Evolutionary conservation across 2,329 filamentous ascomycete species (phyloP), one percentile per base, ranked within the genome.

Genomic region (Diplodia scrobiculata): DNA sequence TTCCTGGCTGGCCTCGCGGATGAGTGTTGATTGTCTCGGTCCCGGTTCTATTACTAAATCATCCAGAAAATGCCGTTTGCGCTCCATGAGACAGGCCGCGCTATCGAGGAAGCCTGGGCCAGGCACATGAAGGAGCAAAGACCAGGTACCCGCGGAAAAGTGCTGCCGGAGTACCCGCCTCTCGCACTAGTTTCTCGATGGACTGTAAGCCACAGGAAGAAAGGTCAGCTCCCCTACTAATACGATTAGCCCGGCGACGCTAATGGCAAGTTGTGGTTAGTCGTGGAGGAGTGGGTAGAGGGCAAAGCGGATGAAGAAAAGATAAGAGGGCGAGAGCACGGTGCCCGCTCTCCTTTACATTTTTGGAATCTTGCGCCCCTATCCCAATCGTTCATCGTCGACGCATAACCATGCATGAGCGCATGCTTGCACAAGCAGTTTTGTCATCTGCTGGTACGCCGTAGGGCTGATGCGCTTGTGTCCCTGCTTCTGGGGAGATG

Each of bases 351-450:
- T 60, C 55, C 55, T 60, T 47, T 60, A 19, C 41, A 45, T n/a
- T 45, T 45, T 45, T 45, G 41, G 41, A 45, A 45, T 45, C 6
- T 3, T 45, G 41, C 7, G 29, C 55, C 55, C 55, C 55, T 60
- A 47, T 60, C 41, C 55, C 38, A 41, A 34, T 9, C 41, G 41
- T 45, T 19, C 41, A 45, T 45, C 41, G 41, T 11, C 34, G 21
- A 41, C 19, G 55, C 55, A 60, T 60, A 38, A 48, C 27, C 36
- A 32, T 60, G 55, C 55, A 60, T 60, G 38, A 47, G 29, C 45
- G 17, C 25, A 19, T 27, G 38, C 38, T 19, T 25, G 38, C 27
- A 6, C 21, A 45, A 45, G 41, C 13, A 19, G 36, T 45, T 45
- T 45, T 45, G 41, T 45, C 41, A 45, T 19, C 17, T n/a, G 41